Base-by-base conservation (phyloP, 2,329 filamentous ascomycete species). In the Neonectria magnoliae region DNA sequence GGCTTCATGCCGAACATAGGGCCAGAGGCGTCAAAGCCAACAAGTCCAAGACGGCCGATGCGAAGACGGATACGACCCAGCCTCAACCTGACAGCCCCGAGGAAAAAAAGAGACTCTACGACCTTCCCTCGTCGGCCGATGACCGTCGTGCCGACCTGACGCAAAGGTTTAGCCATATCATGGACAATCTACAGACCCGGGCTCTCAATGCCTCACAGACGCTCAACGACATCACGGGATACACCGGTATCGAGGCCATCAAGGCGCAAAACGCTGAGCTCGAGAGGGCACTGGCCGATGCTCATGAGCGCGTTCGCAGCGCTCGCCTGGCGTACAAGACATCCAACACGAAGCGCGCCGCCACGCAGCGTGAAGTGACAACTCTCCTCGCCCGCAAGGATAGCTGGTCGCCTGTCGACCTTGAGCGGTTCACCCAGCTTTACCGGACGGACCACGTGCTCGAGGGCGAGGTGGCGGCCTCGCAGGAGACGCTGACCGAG, bases 291-390 rank as follows among this genome's bases (percentile, higher is more conserved):
- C 87, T 92, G 31, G 81, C 82, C 20, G 77, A 81, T 3, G 87
- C 91, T 3, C 90, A 93, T 71, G 76, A 81, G 22, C 84, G 84
- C 20, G 92, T 98, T 57, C 90, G 90, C 65, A 81, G 85, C 36
- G 89, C 93, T 18, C 93, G 96, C 67, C 84, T 87, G 54, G 85
- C 85, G 53, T 97, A 98, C 83, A 92, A 95, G 73, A 85, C 89
- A n/a, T 93, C 94, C 33, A 94, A 96, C 69, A 86, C 91, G 60
- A 90, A 91, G 71, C 92, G 97, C 70, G 91, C 93, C n/a, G 83
- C 91, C 16, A 97, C 94, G 1, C 95, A 98, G 81, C 93, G 96
- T 71, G 96, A 99, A 83, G 94, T 98, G 42, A 98, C 97, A 51
- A 93, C 94, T 22, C 87, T 99, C 25, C 87, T 99, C 8, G 95